Evolutionary conservation across 129 eudicot genomes (phyloP).

Genomic region (Chrysanthemum makinoi): DNA sequence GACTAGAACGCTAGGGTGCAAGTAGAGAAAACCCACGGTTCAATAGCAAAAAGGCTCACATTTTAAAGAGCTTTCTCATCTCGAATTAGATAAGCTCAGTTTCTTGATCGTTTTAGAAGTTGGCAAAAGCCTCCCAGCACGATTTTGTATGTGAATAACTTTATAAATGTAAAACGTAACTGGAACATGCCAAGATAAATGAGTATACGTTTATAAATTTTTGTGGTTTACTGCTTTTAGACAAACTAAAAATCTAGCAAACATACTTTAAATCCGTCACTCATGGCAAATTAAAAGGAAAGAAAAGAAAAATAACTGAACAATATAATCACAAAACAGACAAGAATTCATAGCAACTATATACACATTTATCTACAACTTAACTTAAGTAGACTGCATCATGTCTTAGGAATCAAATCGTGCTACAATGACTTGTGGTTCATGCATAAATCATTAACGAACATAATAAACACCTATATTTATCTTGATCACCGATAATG

Average conservation of each 20-base stretch:
- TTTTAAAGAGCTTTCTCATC: too few relatives aligned
- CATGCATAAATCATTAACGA: background rate
- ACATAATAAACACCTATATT: constrained; percentile 11
- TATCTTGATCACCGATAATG: background rate
- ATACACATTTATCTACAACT: constrained; percentile 8
- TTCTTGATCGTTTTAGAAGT: too few relatives aligned
- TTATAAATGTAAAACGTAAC: too few relatives aligned
- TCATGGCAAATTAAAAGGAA: too few relatives aligned
- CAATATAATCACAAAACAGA: background rate
- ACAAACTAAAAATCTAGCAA: too few relatives aligned
- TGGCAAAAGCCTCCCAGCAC: too few relatives aligned
- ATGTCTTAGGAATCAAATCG: background rate
- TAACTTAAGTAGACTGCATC: background rate
- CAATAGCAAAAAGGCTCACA: background rate
- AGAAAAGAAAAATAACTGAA: background rate
- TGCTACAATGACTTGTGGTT: background rate
- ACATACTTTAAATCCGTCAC: too few relatives aligned
- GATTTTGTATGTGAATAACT: too few relatives aligned
- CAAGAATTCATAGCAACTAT: background rate
- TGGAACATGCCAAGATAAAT: too few relatives aligned
- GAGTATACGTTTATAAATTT: too few relatives aligned
- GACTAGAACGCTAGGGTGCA: background rate
- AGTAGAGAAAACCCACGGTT: constrained; percentile 1
- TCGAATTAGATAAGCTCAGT: too few relatives aligned
- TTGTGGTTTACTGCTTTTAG: too few relatives aligned